phyloP scores from a whole-genome alignment of 352 stramenopile genomes.

The Thraustotheca clavata region DNA sequence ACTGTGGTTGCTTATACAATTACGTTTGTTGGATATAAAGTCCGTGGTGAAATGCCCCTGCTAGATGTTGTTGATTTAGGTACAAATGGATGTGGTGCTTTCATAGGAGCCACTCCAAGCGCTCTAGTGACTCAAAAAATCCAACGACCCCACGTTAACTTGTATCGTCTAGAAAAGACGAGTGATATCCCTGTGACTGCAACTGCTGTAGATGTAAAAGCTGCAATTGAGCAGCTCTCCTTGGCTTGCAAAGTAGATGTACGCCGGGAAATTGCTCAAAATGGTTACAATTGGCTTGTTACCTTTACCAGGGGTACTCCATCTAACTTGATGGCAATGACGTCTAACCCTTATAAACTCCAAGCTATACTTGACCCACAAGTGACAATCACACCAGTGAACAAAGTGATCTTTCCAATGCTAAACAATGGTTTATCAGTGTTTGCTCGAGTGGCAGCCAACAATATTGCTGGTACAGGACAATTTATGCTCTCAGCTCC shows the following conservation, averaged over 20 bases:
- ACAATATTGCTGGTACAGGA: constrained; percentile 50
- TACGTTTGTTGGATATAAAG: constrained; percentile 86
- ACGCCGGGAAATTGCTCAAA: constrained; percentile 54
- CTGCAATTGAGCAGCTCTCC: constrained; percentile 85
- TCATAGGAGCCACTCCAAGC: constrained; percentile 25
- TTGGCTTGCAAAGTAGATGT: constrained; percentile 88
- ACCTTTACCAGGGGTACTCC: constrained; percentile 51
- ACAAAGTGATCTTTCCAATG: constrained; percentile 30
- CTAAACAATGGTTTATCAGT: constrained; percentile 37
- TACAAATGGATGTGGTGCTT: constrained; percentile 85
- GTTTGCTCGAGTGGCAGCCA: constrained; percentile 46
- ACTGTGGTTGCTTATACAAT: constrained; percentile 83
- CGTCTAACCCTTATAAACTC: constrained; percentile 44
- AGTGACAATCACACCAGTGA: constrained; percentile 44
- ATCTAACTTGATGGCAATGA: constrained; percentile 23
- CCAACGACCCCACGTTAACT: constrained; percentile 53
- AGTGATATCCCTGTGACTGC: constrained; percentile 86
- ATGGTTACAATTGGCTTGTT: constrained; percentile 88
- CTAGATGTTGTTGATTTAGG: constrained; percentile 86
- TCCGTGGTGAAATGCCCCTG: constrained; percentile 81
- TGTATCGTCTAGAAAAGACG: constrained; percentile 90
- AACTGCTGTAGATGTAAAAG: constrained; percentile 85
- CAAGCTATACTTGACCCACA: constrained; percentile 35
- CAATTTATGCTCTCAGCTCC: constrained; percentile 32
- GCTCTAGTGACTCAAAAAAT: constrained; percentile 31